Evolutionary conservation across 2,329 filamentous ascomycete genomes (phyloP).

Genomic region (Pseudogymnoascus sp.): DNA sequence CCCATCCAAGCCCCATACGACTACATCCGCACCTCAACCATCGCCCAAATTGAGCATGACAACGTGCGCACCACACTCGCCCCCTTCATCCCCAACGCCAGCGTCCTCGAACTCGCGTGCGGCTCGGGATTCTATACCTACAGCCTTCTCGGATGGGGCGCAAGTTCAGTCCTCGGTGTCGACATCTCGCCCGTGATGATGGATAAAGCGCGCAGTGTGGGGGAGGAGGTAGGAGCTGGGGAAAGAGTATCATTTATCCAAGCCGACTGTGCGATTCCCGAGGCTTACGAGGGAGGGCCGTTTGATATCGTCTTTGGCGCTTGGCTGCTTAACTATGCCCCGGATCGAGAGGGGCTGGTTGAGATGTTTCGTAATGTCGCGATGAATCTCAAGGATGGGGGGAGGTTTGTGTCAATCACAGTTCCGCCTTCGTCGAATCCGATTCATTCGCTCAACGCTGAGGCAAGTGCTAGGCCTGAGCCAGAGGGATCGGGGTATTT

Average conservation of each 20-base stretch:
- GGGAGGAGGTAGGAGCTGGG: no score
- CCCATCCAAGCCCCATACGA: conserved; percentile 19
- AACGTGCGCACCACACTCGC: conserved; percentile 16
- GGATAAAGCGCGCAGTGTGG: conserved; percentile 18
- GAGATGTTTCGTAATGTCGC: conserved; percentile 32
- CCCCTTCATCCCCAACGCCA: conserved; percentile 18
- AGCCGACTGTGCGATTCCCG: conserved; percentile 27
- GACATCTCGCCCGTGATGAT: conserved; percentile 33
- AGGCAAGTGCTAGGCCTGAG: conserved; percentile 14
- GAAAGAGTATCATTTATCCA: conserved; percentile 15
- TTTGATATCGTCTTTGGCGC: conserved; percentile 33
- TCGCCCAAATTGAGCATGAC: conserved; percentile 20
- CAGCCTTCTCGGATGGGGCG: conserved; percentile 30
- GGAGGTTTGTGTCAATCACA: conserved; percentile 29
- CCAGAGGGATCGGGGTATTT: conserved; percentile 17
- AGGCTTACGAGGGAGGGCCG: conserved; percentile 18
- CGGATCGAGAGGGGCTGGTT: conserved; percentile 23
- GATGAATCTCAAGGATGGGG: conserved; percentile 30
- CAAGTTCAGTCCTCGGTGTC: conserved; percentile 29
- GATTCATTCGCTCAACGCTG: conserved; percentile 19
- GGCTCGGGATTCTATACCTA: conserved; percentile 32
- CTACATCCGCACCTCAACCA: conserved; percentile 16
- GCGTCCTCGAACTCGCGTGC: conserved; percentile 34
- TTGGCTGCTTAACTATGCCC: conserved; percentile 35
- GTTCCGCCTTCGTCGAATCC: conserved; percentile 20